These are phyloP conservation scores for Fusarium transvaalense DNA, from an alignment of 2,329 filamentous ascomycete species.

Conservation along the genomic window DNA sequence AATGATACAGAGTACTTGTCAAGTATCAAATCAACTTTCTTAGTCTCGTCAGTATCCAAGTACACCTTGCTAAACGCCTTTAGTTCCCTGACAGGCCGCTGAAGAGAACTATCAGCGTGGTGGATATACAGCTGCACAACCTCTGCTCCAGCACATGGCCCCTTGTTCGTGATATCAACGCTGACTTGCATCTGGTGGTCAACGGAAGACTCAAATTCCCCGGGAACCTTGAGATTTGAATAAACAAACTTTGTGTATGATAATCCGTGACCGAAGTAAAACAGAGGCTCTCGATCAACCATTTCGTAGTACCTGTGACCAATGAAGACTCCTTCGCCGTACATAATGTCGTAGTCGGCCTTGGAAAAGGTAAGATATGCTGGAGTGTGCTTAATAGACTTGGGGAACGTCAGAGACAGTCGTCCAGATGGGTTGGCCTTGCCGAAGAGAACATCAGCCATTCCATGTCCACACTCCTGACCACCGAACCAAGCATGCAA, in stretches of 20 bases:
- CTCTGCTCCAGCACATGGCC: conserved; percentile 20
- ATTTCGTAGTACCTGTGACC: conserved; percentile 78
- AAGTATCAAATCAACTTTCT: conserved; percentile 8
- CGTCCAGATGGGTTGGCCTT: conserved; percentile 61
- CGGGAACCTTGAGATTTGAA: conserved; percentile 17
- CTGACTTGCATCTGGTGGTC: conserved; percentile 28
- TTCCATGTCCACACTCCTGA: conserved; percentile 45
- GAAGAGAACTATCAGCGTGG: conserved; percentile 22
- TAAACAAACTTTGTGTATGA: conserved; percentile 77
- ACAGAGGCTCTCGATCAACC: conserved; percentile 61
- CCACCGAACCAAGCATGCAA: conserved; percentile 49
- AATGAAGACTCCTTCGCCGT: conserved; percentile 79
- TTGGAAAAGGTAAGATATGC: conserved; percentile 75
- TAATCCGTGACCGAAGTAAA: conserved; percentile 78
- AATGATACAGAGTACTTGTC: conserved; percentile 41
- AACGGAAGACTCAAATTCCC: neutral
- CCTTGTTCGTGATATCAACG: conserved; percentile 30
- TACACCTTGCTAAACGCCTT: conserved; percentile 31
- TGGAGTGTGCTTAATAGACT: conserved; percentile 73
- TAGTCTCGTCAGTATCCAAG: neutral
- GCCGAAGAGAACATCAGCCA: conserved; percentile 47
- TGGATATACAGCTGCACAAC: conserved; percentile 40
- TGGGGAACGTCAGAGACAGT: conserved; percentile 75
- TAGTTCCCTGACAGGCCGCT: conserved; percentile 29
- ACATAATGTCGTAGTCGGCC: conserved; percentile 74